Evolutionary conservation across 805 yeast genomes (phyloP).

Genomic region (Teunomyces panamensis): DNA sequence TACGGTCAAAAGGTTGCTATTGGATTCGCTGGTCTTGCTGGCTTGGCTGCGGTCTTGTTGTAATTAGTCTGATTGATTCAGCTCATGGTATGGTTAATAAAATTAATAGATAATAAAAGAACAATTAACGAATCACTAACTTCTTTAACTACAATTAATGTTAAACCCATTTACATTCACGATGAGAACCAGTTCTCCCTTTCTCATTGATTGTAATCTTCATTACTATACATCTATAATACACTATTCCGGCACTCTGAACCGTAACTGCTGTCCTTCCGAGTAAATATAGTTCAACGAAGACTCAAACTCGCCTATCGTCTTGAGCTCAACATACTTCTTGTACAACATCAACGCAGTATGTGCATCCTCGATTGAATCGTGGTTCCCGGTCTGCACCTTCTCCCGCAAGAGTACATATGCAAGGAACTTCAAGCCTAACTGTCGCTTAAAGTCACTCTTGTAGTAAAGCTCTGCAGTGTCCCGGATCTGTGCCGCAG

Average conservation of each 20-base stretch:
- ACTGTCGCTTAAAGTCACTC: constrained; percentile 68
- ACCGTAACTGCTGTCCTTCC: constrained; percentile 61
- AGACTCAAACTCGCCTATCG: constrained; percentile 56
- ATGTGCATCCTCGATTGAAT: constrained; percentile 92
- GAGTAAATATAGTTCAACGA: constrained; percentile 65
- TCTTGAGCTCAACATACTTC: constrained; percentile 62
- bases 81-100: not conserved
- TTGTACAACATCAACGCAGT: constrained; percentile 79
- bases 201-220: not conserved
- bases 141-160: too few relatives aligned
- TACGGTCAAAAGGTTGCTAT: constrained; percentile 22
- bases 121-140: not conserved
- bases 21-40: constrained; percentile 42
- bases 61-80: constrained; percentile 13
- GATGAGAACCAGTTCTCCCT: too few relatives aligned
- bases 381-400: constrained; percentile 93
- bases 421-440: constrained; percentile 83
- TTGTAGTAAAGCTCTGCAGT: constrained; percentile 79
- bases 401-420: constrained; percentile 69
- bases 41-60: constrained; percentile 39
- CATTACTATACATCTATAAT: not conserved
- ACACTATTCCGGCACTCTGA: constrained; percentile 44
- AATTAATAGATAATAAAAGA: not conserved
- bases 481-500: constrained; percentile 80
- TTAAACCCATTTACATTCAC: too few relatives aligned